A percentile compares a stretch with the other conserved stretches of the same genome.
Conservation (phyloP, 768 basidiomycete genomes). For the Grammothele lineata region DNA sequence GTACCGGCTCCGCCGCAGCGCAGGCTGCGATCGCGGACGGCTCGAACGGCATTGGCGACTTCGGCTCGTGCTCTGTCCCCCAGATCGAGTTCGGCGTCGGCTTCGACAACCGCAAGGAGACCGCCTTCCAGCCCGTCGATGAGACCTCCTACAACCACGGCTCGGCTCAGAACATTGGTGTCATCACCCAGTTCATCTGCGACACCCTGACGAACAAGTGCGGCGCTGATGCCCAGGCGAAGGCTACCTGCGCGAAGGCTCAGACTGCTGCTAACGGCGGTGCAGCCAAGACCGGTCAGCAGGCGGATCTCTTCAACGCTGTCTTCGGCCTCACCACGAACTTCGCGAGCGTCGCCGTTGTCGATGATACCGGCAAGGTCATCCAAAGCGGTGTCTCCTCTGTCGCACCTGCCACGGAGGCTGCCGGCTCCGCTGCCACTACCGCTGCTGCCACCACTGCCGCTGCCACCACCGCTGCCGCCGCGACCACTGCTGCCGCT, state of each 20-base stretch:
- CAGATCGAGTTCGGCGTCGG: slow-evolving; percentile 51
- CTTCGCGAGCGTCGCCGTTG: slow-evolving; percentile 39
- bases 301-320: slow-evolving; percentile 62
- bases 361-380: slow-evolving; percentile 42
- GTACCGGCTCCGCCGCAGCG: slow-evolving; percentile 17
- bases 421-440: slow-evolving; percentile 17
- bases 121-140: slow-evolving; percentile 50
- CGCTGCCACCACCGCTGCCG: slow-evolving; percentile 10
- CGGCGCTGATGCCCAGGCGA: slow-evolving; percentile 50
- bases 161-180: slow-evolving; percentile 53
- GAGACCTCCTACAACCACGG: slow-evolving; percentile 48
- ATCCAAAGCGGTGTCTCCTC: slow-evolving; percentile 26
- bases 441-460: slow-evolving; percentile 13
- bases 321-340: slow-evolving; percentile 52
- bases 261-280: slow-evolving; percentile 25
- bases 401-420: slow-evolving; percentile 16
- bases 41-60: slow-evolving; percentile 31
- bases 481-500: slow-evolving; percentile 16
- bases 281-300: slow-evolving; percentile 38
- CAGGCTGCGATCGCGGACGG: slow-evolving; percentile 9
- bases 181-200: slow-evolving; percentile 58
- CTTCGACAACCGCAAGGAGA: slow-evolving; percentile 51
- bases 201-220: slow-evolving; percentile 51
- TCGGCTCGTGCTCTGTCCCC: slow-evolving; percentile 52
- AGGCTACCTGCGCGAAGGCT: slow-evolving; percentile 42